These are phyloP conservation scores for Jatropha curcas DNA, from an alignment of 345 rosid species.

Conservation along the genomic window DNA sequence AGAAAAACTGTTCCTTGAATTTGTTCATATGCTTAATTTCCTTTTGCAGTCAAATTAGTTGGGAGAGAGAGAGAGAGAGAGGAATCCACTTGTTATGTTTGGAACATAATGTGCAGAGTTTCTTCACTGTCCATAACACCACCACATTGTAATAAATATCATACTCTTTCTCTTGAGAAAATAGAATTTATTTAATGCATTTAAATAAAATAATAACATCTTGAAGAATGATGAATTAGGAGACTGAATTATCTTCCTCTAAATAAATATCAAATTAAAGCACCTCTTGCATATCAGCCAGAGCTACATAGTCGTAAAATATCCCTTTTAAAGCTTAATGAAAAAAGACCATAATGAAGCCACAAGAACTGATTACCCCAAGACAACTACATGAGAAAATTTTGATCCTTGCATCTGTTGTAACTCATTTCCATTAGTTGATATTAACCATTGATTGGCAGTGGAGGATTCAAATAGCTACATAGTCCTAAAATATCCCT, in stretches of 20 bases:
- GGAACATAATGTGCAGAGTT: neutral
- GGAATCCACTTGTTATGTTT: neutral
- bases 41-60: constrained; percentile 2
- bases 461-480: no score
- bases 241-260: neutral
- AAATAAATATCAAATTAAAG: neutral
- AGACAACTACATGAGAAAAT: neutral
- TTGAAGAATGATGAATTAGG: neutral
- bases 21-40: constrained; percentile 12
- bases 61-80: no score
- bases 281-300: neutral
- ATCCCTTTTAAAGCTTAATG: no score
- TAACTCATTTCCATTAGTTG: neutral
- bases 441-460: neutral
- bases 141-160: neutral
- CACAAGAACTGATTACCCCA: neutral
- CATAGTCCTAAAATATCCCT: no score
- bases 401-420: neutral
- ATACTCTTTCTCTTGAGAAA: no score
- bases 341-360: neutral
- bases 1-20: constrained; percentile 29
- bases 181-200: no score
- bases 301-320: no score
- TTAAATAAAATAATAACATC: no score
- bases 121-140: neutral